These are phyloP conservation scores for Plasmodium reichenowi DNA, from an alignment of 169 alveolate species.

Conservation along the genomic window DNA sequence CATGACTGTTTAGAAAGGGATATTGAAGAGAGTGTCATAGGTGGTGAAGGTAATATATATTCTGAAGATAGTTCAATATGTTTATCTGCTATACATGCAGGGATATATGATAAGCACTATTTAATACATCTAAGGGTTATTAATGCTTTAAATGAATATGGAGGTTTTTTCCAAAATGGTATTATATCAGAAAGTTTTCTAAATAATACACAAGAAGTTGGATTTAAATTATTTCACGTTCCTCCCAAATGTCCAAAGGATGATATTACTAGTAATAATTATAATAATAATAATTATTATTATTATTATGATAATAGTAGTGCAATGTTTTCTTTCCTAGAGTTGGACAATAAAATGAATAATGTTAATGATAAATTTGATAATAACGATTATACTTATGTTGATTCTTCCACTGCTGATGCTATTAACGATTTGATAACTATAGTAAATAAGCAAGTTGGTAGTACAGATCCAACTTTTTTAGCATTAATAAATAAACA, in stretches of 20 bases:
- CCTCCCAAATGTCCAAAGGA: constrained; percentile 80
- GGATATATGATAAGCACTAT: constrained; percentile 81
- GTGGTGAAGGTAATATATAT: constrained; percentile 89
- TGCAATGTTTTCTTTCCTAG: constrained; percentile 7
- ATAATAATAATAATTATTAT: background rate
- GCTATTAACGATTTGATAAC: constrained; percentile 67
- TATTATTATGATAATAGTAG: background rate
- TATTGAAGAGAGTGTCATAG: constrained; percentile 81
- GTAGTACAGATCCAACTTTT: constrained; percentile 70
- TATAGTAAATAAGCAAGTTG: constrained; percentile 67
- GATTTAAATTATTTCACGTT: constrained; percentile 79
- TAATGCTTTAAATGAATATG: constrained; percentile 84
- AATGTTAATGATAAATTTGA: background rate
- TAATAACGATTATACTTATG: constrained; percentile 56
- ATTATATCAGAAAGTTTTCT: constrained; percentile 83
- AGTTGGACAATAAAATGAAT: background rate
- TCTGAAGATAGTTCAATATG: constrained; percentile 89
- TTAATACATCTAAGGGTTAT: constrained; percentile 80
- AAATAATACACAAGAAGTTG: constrained; percentile 79
- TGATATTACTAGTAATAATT: constrained; percentile 2
- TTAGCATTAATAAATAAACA: constrained; percentile 72
- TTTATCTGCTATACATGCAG: constrained; percentile 90
- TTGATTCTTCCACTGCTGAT: constrained; percentile 65
- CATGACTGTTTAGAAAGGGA: constrained; percentile 87
- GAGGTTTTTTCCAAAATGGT: constrained; percentile 87